Evolutionary conservation across 352 stramenopile genomes (phyloP).

Genomic region (Phytopythium oedochilum): DNA sequence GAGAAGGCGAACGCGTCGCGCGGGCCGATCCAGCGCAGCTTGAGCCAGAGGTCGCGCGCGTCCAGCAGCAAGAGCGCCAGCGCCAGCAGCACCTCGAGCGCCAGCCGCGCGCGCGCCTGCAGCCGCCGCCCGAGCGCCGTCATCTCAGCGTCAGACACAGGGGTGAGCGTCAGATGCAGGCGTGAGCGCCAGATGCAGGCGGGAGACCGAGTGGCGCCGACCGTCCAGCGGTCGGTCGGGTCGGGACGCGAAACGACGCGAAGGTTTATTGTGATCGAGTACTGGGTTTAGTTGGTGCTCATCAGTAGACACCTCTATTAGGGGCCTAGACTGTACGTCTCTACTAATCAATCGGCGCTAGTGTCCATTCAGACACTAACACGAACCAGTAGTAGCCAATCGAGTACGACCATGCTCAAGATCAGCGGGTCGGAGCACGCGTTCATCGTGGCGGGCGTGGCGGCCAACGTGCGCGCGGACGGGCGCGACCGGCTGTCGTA

Average conservation of each 20-base stretch:
- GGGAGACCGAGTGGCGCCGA: neutral
- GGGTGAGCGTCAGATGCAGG: too few species aligned
- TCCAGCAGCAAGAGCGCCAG: conserved; percentile 33
- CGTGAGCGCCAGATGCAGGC: neutral
- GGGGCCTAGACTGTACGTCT: neutral
- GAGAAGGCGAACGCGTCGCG: conserved; percentile 34
- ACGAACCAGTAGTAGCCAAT: too few species aligned
- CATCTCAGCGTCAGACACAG: too few species aligned
- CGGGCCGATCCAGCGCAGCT: conserved; percentile 42
- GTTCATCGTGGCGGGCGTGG: conserved; percentile 71
- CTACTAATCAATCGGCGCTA: neutral
- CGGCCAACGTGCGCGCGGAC: conserved; percentile 65
- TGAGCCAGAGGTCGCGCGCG: conserved; percentile 54
- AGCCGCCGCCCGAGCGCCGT: too few species aligned
- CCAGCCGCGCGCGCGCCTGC: conserved; percentile 6
- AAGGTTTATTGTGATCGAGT: neutral
- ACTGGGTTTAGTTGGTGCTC: neutral
- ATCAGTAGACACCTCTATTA: neutral
- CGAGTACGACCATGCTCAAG: conserved; percentile 47
- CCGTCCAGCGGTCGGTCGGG: neutral
- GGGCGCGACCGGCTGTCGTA: conserved; percentile 59
- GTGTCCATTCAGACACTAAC: too few species aligned
- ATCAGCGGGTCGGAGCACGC: conserved; percentile 69
- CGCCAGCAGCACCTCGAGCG: conserved; percentile 25
- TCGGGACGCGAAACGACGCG: conserved; percentile 1